Evolutionary conservation across 1,284 basidiomycete species (phyloP), one percentile per base, ranked within the genome.

Genomic region (Lentinus polychrous): DNA sequence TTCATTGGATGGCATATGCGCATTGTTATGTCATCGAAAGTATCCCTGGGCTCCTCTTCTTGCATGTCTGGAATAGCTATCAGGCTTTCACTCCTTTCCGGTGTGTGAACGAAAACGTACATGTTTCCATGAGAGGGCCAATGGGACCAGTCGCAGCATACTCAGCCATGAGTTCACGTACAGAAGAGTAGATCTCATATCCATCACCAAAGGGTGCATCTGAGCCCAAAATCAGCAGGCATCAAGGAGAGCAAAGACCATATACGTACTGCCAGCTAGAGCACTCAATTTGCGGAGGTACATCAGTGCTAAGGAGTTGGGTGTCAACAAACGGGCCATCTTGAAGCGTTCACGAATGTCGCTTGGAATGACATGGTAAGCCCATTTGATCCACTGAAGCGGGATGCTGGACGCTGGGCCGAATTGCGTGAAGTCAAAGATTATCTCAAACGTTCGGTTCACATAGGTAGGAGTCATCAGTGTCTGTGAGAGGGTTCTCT

Each of bases 351-450:
- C 61, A 37, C 81, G 73, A 49, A 89, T 72, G 54, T 90, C 84
- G 32, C 65, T 64, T 6, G 91, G 91, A 53, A 89, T 81, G 40
- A 92, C 72, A 60, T 93, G 90, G 6, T 85, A 74, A 40, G 83
- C 85, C 49, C 82, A 83, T 61, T 87, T 91, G 43, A 92, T 63
- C 86, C 88, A 93, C 52, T 86, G 81, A 8, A 88, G 69, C 0
- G 91, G 91, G 12, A 92, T 71, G 64, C 93, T 90, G 0, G 84
- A 89, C 3, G 78, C 74, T 5, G 86, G 71, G 1, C 82, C 78
- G 62, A 92, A 92, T 17, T 78, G 80, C 20, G 91, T 94, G 64
- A 86, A 86, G 60, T 94, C 92, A 43, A 93, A 66, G 55, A 94
- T 77, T 24, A 94, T 67, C 50, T 92, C 86, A 60, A 87, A 91